Conservation (phyloP, 371 early-diverging fungal species). For the Mortierella sp. region DNA sequence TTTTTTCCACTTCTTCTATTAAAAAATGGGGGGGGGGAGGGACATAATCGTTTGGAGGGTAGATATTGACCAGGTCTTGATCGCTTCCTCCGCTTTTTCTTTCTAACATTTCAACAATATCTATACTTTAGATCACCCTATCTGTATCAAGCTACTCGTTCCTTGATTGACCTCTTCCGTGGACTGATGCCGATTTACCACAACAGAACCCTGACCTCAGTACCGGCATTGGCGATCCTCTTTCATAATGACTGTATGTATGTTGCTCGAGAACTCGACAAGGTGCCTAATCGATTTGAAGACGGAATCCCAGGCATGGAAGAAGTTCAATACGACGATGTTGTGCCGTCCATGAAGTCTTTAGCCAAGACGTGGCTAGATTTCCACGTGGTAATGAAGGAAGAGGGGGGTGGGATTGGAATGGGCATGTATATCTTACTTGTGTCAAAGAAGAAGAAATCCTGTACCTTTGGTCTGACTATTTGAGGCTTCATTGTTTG, state of each 20-base stretch:
- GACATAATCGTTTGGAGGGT: too few relatives aligned
- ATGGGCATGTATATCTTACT: too few relatives aligned
- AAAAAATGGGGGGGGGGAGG: too few relatives aligned
- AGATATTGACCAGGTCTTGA: too few relatives aligned
- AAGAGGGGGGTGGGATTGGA: too few relatives aligned
- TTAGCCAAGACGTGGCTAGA: conserved; percentile 55
- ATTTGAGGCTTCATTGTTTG: too few relatives aligned
- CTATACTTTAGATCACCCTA: conserved; percentile 24
- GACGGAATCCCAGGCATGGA: conserved; percentile 50
- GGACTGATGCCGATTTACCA: conserved; percentile 49
- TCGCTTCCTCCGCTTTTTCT: too few relatives aligned
- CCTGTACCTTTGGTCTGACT: too few relatives aligned
- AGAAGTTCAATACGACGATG: conserved; percentile 56
- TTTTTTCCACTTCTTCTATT: too few relatives aligned
- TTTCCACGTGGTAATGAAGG: conserved; percentile 55
- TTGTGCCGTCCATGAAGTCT: conserved; percentile 44
- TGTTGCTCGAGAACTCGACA: conserved; percentile 58
- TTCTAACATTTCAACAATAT: not conserved
- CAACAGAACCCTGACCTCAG: conserved; percentile 27
- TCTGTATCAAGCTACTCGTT: conserved; percentile 47
- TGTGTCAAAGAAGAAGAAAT: too few relatives aligned
- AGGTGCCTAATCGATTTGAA: conserved; percentile 20
- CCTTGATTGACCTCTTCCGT: conserved; percentile 43
- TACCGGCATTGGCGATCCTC: conserved; percentile 68
- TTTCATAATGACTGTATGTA: conserved; percentile 81